Percentiles rank a stretch among this genome's conserved stretches.
Evolutionary conservation across 2,329 filamentous ascomycete species (phyloP).

Genomic region (Fusarium burgessii): DNA sequence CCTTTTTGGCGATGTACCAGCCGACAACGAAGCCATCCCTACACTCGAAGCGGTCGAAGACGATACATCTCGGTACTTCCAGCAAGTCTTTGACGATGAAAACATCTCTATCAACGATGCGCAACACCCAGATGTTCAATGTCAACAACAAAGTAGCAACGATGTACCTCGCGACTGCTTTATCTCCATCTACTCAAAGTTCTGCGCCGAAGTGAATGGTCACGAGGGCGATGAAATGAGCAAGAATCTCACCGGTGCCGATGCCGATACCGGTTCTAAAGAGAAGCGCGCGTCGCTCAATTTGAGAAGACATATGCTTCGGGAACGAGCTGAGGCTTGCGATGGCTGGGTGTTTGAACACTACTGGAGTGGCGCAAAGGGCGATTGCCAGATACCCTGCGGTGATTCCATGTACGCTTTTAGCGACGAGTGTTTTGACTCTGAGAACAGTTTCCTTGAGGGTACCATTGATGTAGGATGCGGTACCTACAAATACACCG

Average conservation of each 20-base stretch:
- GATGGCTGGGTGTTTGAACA: constrained; percentile 3
- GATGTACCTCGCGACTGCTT: constrained; percentile 5
- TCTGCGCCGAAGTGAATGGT: neutral
- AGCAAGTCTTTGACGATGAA: neutral
- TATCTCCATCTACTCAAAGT: constrained; percentile 3
- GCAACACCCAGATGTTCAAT: constrained; percentile 1
- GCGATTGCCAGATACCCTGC: neutral
- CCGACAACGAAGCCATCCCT: neutral
- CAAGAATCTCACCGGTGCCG: neutral
- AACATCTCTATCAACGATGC: constrained; percentile 9
- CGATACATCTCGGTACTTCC: neutral
- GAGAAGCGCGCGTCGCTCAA: neutral
- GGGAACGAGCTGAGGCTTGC: neutral
- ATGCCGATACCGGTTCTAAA: neutral
- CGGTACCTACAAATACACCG: constrained; percentile 4
- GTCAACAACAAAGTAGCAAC: neutral
- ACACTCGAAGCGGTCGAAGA: neutral
- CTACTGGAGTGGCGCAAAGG: neutral
- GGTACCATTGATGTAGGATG: constrained; percentile 7
- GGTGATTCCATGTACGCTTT: constrained; percentile 6
- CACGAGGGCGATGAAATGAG: neutral
- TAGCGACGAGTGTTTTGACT: constrained; percentile 5
- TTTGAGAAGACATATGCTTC: neutral
- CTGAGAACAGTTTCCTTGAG: constrained; percentile 1
- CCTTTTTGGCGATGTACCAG: neutral